Evolutionary conservation across 73 alveolate species (phyloP), one percentile per base, ranked within the genome.

Genomic region (Tetrahymena malaccensis): DNA sequence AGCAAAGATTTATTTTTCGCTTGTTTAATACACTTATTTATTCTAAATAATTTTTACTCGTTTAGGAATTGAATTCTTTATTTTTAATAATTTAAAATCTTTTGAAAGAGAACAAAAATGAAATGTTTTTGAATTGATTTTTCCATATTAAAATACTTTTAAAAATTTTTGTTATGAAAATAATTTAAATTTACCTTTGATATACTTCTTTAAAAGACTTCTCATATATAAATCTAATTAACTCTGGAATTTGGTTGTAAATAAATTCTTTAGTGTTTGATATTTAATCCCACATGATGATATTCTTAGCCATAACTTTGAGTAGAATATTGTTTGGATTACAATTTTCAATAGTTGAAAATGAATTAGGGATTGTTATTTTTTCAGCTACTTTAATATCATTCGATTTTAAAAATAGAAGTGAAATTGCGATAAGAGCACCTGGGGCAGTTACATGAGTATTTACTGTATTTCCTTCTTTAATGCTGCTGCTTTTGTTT

Each of bases 391-490:
- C 96, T 85, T 96, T 94, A 83, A 94, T 95, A 96, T 98, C 97
- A 94, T 98, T 98, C 34, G 99, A 96, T 96, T 98, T 98, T 93
- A 99, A 94, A 97, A 98, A 98, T 84, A 97, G 98, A 85, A 99
- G 94, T 55, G 99, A 98, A 17, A 98, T 96, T 34, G 99, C 99
- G 27, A 98, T 97, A 37, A 98, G 85, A 19, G 99, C 99, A 15
- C 99, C 99, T 21, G 99, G 99, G 12, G 99, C 94, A 6, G 99
- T 99, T 40, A 98, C 98, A 96, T 98, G 98, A 19, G 98, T 97
- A 97, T 98, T 99, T 35, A 99, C 99, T 96, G 97, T 96, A 84
- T 97, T 98, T 34, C 99, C 99, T 97, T 98, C 99, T 96, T 97
- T 96, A 35, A 98, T 96, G 12, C 98, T 94, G 70, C 99, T 98